Base-by-base conservation (phyloP, 1,139 yeast genomes). In the Candida sojae region DNA sequence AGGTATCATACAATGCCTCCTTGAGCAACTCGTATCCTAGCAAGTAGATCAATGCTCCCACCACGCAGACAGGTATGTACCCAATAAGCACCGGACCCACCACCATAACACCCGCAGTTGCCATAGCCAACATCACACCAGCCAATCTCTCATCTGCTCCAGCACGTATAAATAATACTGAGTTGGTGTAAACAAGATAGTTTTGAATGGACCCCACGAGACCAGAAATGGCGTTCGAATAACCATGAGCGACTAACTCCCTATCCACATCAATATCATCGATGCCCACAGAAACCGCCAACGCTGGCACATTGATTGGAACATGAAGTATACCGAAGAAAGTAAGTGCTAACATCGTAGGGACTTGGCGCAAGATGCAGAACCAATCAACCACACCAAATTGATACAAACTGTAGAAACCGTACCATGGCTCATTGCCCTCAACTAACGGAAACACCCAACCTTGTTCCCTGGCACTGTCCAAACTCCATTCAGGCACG, bases 231-330 rank as follows among this genome's bases (percentile, higher is more conserved):
- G 87, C 84, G 62, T 93, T 93, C n/a, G 97, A 89, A 52, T 86
- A 79, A 3, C 99, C 99, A 67, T 93, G 99, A 1, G 98, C 97
- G 39, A 92, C 86, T 52, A 93, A 77, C 67, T 93, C 99, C 49
- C 93, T 79, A 66, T 93, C 96, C 29, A 93, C 96, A 61, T 92
- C 96, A 54, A 88, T 82, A 53, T 86, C 86, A 62, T 87, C 93
- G 78, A 88, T 87, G 5, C 91, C 90, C 4, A 89, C 80, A 2
- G 96, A 87, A 13, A 93, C 95, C 0, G 98, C 97, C 48, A 93
- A 74, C 0, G 99, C 98, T 2, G 99, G 99, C 6, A 93, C 97
- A 63, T 93, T 93, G 54, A 93, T 93, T 5, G 99, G 99, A 10
- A 93, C 99, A 62, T 93, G 99, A 47, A 93, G 71, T 40, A 93